phyloP scores from a whole-genome alignment of 2,329 filamentous ascomycete genomes.

The Colletotrichum tanaceti region DNA sequence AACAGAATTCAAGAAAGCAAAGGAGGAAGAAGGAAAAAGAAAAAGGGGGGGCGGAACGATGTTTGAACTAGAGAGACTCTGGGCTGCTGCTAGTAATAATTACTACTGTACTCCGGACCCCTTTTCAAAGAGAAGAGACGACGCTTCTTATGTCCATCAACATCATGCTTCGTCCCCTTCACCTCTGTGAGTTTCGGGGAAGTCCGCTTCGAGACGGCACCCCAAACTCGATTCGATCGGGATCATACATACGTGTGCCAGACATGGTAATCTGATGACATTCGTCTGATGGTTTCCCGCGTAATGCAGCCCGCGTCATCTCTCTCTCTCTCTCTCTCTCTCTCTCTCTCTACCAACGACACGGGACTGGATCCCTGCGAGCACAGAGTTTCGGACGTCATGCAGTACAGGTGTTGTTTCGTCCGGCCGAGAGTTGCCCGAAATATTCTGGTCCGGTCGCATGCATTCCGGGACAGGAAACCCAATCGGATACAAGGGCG shows the following conservation, averaged over 20 bases:
- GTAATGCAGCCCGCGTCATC: background rate
- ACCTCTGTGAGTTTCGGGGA: conserved; percentile 10
- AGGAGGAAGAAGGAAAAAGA: background rate
- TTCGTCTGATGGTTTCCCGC: conserved; percentile 16
- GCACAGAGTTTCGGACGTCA: too few relatives aligned
- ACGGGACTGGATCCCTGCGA: background rate
- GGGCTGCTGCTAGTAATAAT: too few relatives aligned
- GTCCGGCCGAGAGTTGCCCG: background rate
- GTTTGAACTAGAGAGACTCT: too few relatives aligned
- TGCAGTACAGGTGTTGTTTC: too few relatives aligned
- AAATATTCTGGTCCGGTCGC: background rate
- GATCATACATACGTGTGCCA: background rate
- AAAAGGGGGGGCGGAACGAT: too few relatives aligned
- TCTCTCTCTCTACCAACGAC: background rate
- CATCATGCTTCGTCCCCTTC: too few relatives aligned
- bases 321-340: too few relatives aligned
- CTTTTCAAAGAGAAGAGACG: background rate
- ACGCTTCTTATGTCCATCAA: background rate
- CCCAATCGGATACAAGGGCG: too few relatives aligned
- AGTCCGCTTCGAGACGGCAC: conserved; percentile 9
- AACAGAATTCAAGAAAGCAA: background rate
- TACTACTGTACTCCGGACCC: too few relatives aligned
- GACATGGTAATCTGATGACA: background rate
- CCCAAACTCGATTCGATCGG: background rate
- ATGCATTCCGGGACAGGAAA: background rate